phyloP scores from a whole-genome alignment of 225 moss, liverwort and hornwort genomes.

The Lunularia cruciata region DNA sequence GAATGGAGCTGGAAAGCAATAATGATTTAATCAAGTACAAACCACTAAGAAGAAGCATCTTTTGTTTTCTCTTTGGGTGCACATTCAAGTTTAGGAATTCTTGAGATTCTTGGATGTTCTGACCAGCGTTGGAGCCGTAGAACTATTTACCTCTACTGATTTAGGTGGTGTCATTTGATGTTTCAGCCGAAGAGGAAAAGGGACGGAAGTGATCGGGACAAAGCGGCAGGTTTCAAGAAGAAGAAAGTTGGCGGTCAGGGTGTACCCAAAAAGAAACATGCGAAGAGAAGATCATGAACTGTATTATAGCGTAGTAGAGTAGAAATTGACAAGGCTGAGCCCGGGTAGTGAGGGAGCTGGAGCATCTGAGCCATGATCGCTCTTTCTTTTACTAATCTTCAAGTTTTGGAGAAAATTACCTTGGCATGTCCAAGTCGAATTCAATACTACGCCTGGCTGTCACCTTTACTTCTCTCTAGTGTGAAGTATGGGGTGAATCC shows the following conservation, averaged over 20 bases:
- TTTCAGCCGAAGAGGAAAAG: slow-evolving; percentile 15
- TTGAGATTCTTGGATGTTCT: too few relatives aligned
- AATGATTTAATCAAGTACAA: too few relatives aligned
- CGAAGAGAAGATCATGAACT: neutral
- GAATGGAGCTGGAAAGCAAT: neutral
- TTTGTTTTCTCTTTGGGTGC: too few relatives aligned
- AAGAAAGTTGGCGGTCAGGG: slow-evolving; percentile 21
- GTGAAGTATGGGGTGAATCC: too few relatives aligned
- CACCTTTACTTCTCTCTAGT: too few relatives aligned
- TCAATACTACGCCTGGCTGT: too few relatives aligned
- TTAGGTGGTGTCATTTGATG: neutral
- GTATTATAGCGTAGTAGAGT: neutral
- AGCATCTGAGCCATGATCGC: slow-evolving; percentile 8
- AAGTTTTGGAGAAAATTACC: too few relatives aligned
- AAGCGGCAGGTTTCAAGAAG: neutral
- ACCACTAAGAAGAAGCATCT: too few relatives aligned
- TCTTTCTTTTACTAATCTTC: slow-evolving; percentile 3
- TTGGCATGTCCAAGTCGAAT: too few relatives aligned
- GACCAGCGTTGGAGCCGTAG: too few relatives aligned
- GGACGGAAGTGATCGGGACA: neutral
- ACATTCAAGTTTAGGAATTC: too few relatives aligned
- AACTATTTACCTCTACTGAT: too few relatives aligned
- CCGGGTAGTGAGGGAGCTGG: slow-evolving; percentile 9
- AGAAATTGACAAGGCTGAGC: neutral
- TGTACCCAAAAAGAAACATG: slow-evolving; percentile 19